Evolutionary conservation across 257 asterid species (phyloP).

Genomic region (Linaria vulgaris): DNA sequence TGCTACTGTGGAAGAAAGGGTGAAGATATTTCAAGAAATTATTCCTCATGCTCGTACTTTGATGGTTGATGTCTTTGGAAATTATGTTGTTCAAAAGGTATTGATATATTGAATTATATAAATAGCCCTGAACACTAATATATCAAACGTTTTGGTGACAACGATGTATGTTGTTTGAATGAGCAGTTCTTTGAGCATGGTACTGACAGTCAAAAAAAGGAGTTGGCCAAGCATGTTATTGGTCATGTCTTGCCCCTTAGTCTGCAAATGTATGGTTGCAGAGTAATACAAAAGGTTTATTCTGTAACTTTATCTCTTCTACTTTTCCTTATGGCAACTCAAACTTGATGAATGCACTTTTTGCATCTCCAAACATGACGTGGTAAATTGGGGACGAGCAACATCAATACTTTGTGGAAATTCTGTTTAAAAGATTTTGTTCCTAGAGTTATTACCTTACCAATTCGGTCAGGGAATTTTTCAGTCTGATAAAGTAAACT

Average conservation of each 20-base stretch:
- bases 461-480: no score
- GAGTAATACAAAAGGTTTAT: slow-evolving; percentile 90
- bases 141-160: no score
- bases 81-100: slow-evolving; percentile 93
- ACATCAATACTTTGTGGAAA: no score
- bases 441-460: no score
- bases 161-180: slow-evolving; percentile 10
- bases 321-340: neutral
- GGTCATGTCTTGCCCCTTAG: slow-evolving; percentile 86
- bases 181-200: slow-evolving; percentile 92
- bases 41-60: slow-evolving; percentile 67
- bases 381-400: no score
- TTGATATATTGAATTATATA: no score
- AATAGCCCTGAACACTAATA: no score
- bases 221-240: slow-evolving; percentile 65
- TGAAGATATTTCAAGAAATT: slow-evolving; percentile 58
- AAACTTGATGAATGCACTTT: no score
- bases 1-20: slow-evolving; percentile 69
- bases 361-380: no score
- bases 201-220: slow-evolving; percentile 66
- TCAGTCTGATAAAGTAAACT: no score
- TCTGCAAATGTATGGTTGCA: slow-evolving; percentile 95
- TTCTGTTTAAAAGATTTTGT: no score
- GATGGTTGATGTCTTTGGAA: slow-evolving; percentile 88
- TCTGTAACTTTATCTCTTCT: slow-evolving; percentile 19